Base-by-base conservation (phyloP, 225 moss, liverwort and hornwort species). In the Physcomitrellopsis africana region DNA sequence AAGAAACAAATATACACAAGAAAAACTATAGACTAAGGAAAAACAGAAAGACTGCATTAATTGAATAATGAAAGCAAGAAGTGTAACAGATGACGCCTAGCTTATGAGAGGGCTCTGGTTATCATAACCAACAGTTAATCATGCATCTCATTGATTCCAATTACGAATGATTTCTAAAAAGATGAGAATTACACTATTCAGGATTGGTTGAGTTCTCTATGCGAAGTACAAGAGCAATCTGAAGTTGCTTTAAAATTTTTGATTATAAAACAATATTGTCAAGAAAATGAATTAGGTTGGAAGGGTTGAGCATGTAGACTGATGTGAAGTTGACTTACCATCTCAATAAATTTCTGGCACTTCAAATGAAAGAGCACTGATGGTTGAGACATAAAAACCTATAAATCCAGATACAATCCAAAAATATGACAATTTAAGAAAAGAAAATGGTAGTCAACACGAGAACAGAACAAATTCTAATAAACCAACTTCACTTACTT, bases 361-460 rank as follows among this genome's bases (percentile, higher is more conserved):
- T 81, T 81, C 63, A 81, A 68, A 13, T 81, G 76, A 73, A 81
- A 81, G 46, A 81, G 72, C 73, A 81, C 73, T 62, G 81, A 81
- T 43, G 81, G 81, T 47, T 81, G 81, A 41, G 81, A 81, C 81
- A 81, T 81, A 68, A 81, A 81, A 61, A 81, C 76, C 81, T 81
- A 71, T 72, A 46, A 23, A 68, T 52, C 9, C 72, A 20, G 54
- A 70, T 26, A 78, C 49, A 65, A 41, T 59, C 41, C 24, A 9
- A 23, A 14, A 9, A 15, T 8, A 49, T 20, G 49, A 3, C 37
- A 26, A 9, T 15, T 23, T 63, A 26, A 58, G 5, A 5, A 47
- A 64, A 8, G 1, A 53, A 57, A 64, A 65, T 10, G 16, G 29
- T 13, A 14, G 49, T 48, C 17, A 18, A 18, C 27, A 55, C 24